phyloP scores from a whole-genome alignment of 2,329 filamentous ascomycete genomes.

The Parastagonospora nodorum region DNA sequence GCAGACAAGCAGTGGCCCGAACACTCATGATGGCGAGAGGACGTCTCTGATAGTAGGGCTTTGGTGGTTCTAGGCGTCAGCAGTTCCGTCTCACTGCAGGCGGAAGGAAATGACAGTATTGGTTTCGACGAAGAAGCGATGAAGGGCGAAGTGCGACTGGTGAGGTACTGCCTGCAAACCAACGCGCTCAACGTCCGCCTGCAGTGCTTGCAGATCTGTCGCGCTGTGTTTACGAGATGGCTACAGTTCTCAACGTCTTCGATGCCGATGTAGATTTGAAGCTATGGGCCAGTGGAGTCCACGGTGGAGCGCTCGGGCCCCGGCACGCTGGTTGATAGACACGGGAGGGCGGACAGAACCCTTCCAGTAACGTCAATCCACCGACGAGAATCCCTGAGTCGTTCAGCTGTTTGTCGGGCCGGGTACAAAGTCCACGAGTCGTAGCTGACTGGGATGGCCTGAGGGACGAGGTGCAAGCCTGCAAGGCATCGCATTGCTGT shows the following conservation, averaged over 20 bases:
- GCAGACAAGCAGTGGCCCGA: conserved; percentile 11
- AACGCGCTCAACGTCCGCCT: too few relatives aligned
- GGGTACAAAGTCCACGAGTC: background rate
- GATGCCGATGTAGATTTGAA: too few relatives aligned
- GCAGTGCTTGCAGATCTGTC: too few relatives aligned
- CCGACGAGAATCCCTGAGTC: background rate
- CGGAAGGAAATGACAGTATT: conserved; percentile 18
- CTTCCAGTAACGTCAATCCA: background rate
- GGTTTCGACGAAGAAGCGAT: background rate
- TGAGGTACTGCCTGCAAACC: background rate
- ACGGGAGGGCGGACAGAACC: conserved; percentile 7
- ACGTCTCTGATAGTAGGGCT: conserved; percentile 28
- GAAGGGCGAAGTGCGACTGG: background rate
- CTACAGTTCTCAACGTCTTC: too few relatives aligned
- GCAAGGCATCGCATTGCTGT: background rate
- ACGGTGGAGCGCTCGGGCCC: too few relatives aligned
- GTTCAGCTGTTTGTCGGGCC: background rate
- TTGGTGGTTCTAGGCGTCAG: conserved; percentile 32
- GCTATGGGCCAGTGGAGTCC: too few relatives aligned
- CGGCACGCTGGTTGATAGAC: conserved; percentile 11
- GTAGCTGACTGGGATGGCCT: background rate
- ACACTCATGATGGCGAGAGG: conserved; percentile 10
- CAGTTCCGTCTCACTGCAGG: conserved; percentile 16
- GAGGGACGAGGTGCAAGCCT: background rate
- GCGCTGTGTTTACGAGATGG: too few relatives aligned